Percentiles rank a stretch among this genome's conserved stretches.
These are phyloP conservation scores for Cystofilobasidium bisporidii DNA, from an alignment of 768 basidiomycete species.

Conservation along the genomic window DNA sequence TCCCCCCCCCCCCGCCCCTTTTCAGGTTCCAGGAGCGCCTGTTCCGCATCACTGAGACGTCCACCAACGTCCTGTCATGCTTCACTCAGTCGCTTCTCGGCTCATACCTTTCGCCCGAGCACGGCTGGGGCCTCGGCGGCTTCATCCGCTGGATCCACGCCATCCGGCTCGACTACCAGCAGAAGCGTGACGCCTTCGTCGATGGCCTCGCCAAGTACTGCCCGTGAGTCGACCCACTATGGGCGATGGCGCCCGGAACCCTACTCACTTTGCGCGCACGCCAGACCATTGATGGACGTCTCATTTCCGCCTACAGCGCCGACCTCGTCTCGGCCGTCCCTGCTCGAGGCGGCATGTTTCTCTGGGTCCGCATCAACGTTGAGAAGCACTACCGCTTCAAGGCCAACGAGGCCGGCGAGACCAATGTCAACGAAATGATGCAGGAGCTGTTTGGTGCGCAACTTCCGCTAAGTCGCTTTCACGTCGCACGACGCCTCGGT, in stretches of 20 bases:
- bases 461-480: no score
- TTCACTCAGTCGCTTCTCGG: slow-evolving; percentile 44
- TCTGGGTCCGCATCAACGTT: slow-evolving; percentile 45
- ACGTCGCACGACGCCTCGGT: no score
- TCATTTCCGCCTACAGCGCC: not conserved
- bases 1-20: not conserved
- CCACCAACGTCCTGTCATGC: slow-evolving; percentile 5
- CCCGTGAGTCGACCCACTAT: no score
- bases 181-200: slow-evolving; percentile 48
- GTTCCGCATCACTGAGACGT: slow-evolving; percentile 2
- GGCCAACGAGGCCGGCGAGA: slow-evolving; percentile 6
- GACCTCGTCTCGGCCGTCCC: not conserved
- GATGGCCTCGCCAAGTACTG: slow-evolving; percentile 25
- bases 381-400: slow-evolving; percentile 20
- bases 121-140: slow-evolving; percentile 45
- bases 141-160: slow-evolving; percentile 47
- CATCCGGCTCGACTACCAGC: slow-evolving; percentile 48
- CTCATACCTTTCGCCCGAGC: slow-evolving; percentile 41
- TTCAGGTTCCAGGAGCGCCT: slow-evolving; percentile 4
- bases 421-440: slow-evolving; percentile 40
- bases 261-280: no score
- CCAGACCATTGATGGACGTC: no score
- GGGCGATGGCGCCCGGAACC: no score
- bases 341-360: slow-evolving; percentile 10
- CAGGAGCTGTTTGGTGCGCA: slow-evolving; percentile 44